Percentiles rank a stretch among this genome's conserved stretches.
phyloP scores from a whole-genome alignment of 192 early-diverging fungal genomes.

The Coemansia sp. region DNA sequence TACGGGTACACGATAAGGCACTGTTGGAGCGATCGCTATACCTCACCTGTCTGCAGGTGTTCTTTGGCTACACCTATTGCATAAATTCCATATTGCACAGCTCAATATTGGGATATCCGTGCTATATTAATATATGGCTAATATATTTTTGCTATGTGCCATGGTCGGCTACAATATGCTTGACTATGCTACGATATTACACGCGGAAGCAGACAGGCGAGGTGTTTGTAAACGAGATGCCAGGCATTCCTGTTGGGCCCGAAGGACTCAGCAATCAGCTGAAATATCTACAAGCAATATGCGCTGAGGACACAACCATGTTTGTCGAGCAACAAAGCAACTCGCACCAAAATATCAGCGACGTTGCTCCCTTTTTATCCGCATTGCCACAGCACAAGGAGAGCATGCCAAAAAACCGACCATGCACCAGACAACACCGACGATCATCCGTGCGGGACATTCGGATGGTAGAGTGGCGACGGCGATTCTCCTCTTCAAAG shows the following conservation, averaged over 20 bases:
- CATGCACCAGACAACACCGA: background rate
- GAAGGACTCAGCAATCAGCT: background rate
- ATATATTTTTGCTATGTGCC: slow-evolving; percentile 9
- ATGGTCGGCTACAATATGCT: slow-evolving; percentile 10
- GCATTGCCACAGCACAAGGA: background rate
- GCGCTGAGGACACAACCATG: background rate
- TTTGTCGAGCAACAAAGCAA: background rate
- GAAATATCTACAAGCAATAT: background rate
- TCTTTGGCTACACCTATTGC: slow-evolving; percentile 18
- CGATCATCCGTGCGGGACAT: background rate
- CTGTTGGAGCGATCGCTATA: slow-evolving; percentile 24
- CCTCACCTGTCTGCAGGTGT: slow-evolving; percentile 14
- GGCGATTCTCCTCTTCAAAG: slow-evolving; percentile 11
- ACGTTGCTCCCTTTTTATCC: background rate
- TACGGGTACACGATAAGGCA: slow-evolving; percentile 11
- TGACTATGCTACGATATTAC: slow-evolving; percentile 26
- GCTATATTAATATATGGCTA: slow-evolving; percentile 33
- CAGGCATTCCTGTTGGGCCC: background rate
- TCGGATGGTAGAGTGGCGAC: slow-evolving; percentile 2
- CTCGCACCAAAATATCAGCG: background rate
- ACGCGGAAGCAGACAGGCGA: background rate
- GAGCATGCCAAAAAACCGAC: background rate
- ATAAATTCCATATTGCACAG: slow-evolving; percentile 17
- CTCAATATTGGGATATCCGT: slow-evolving; percentile 15
- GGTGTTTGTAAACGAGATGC: background rate